Evolutionary conservation across 2,329 filamentous ascomycete species (phyloP), one percentile per base, ranked within the genome.

Genomic region (Gremmenia infestans): DNA sequence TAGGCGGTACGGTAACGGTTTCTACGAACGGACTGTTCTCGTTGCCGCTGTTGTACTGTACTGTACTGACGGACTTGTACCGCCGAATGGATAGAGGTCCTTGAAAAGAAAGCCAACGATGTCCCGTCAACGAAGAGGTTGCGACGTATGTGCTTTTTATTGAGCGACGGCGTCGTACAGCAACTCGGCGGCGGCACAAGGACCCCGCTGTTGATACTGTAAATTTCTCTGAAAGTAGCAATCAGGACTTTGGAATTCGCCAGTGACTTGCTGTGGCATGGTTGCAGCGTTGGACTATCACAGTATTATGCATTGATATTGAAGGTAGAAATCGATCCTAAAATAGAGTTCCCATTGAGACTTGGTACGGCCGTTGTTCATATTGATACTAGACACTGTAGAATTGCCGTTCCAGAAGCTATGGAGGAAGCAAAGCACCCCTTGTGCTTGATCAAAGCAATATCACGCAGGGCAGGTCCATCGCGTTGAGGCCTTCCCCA

Each of bases 171-270:
- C 86, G 63, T 88, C 85, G 70, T 91, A 93, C 7, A 94, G 80
- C 67, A 89, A 86, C 71, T 94, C 89, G 3, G 89, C 89, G 0
- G 88, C 88, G 1, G 86, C 88, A 77, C 70, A 0, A 79, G 64
- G 49, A 85, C 82, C 3, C 83, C 86, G 4, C 72, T 73, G 74
- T 94, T 94, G 72, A 93, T 78, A 15, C 71, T 66, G 70, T 92
- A 92, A 0, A 60, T 56, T 0, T 74, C 71, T 37, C 89, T 83
- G 77, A 93, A 92, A 0, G 87, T 83, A 68, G 92, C 87, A 0
- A 86, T 82, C 12, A 89, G 78, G 3, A 77, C 80, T 71, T 91
- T 91, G 73, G 89, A 88, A 67, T 89, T 94, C n/a, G 87, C 80
- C 32, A 94, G 76, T 1, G 85, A 83, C 45, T 72, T 71, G 53